Evolutionary conservation across 257 asterid genomes (phyloP).

Genomic region (Capsicum chinense): DNA sequence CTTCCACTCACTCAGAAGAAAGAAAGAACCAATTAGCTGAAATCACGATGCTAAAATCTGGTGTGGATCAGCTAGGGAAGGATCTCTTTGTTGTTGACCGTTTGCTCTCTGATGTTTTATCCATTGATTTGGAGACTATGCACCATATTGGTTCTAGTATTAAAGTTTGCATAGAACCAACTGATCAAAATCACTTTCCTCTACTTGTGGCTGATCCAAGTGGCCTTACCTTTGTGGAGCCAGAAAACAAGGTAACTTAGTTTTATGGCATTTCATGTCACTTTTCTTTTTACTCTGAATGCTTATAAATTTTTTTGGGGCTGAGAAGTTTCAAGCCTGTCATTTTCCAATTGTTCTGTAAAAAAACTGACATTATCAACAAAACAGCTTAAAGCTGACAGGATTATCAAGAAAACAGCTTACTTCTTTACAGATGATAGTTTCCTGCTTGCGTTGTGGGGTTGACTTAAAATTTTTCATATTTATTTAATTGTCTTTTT

Average conservation of each 20-base stretch:
- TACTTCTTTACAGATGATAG: not conserved
- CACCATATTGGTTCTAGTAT: constrained; percentile 54
- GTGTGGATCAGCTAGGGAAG: constrained; percentile 55
- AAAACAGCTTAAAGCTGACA: not conserved
- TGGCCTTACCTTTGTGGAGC: constrained; percentile 41
- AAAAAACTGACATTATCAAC: constrained; percentile 2
- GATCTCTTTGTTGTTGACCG: constrained; percentile 57
- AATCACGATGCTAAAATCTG: constrained; percentile 54
- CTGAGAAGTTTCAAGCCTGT: not conserved
- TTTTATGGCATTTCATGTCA: constrained; percentile 13
- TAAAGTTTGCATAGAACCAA: constrained; percentile 52
- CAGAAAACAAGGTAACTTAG: constrained; percentile 60
- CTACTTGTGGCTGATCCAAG: constrained; percentile 42
- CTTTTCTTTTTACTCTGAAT: not conserved
- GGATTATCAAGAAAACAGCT: constrained; percentile 13
- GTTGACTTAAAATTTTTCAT: constrained; percentile 7
- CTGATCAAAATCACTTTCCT: constrained; percentile 42
- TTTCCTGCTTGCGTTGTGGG: not conserved
- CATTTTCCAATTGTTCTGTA: not conserved
- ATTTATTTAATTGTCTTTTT: not conserved
- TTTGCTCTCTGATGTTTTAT: constrained; percentile 67
- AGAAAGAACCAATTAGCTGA: constrained; percentile 70
- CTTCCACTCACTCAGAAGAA: constrained; percentile 63
- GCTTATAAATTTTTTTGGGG: constrained; percentile 14
- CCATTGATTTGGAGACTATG: constrained; percentile 69